A percentile compares a stretch with the other conserved stretches of the same genome.
Evolutionary conservation across 2,329 filamentous ascomycete species (phyloP).

Genomic region (Dendrostoma leiphaemia): DNA sequence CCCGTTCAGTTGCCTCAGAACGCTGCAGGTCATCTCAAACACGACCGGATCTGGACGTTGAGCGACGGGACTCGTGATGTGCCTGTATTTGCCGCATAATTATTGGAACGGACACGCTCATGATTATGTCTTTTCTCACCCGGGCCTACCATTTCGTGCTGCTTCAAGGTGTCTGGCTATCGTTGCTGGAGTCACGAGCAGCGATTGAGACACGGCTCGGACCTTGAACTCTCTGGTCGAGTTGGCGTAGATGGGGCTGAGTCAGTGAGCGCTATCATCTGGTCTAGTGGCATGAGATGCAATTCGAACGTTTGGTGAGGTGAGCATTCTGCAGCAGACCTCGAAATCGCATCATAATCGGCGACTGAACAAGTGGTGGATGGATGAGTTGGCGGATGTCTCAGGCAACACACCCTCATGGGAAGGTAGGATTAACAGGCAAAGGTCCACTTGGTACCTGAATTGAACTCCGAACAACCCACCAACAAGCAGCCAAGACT

Average conservation of each 20-base stretch:
- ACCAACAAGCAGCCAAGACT: neutral
- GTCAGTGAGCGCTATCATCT: conserved; percentile 11
- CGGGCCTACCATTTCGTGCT: too few relatives aligned
- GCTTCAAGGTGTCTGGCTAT: neutral
- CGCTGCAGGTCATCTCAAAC: neutral
- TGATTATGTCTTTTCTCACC: too few relatives aligned
- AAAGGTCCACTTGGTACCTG: too few relatives aligned
- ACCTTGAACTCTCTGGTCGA: conserved; percentile 2
- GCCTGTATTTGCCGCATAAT: neutral
- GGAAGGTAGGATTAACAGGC: neutral
- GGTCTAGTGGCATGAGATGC: conserved; percentile 2
- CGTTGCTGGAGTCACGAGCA: too few relatives aligned
- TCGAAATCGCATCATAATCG: conserved; percentile 1
- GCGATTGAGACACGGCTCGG: conserved; percentile 6
- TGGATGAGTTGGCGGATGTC: conserved; percentile 16
- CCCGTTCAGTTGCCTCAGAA: neutral
- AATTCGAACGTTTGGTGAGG: conserved; percentile 1
- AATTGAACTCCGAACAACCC: too few relatives aligned
- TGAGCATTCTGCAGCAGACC: neutral
- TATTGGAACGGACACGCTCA: too few relatives aligned
- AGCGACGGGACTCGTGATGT: conserved; percentile 1
- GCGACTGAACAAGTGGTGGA: neutral
- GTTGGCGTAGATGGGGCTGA: neutral
- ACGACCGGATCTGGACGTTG: neutral
- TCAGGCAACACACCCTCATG: conserved; percentile 12